Evolutionary conservation across 2,329 filamentous ascomycete genomes (phyloP), one percentile per base, ranked within the genome.

Genomic region (Monilinia polystroma): DNA sequence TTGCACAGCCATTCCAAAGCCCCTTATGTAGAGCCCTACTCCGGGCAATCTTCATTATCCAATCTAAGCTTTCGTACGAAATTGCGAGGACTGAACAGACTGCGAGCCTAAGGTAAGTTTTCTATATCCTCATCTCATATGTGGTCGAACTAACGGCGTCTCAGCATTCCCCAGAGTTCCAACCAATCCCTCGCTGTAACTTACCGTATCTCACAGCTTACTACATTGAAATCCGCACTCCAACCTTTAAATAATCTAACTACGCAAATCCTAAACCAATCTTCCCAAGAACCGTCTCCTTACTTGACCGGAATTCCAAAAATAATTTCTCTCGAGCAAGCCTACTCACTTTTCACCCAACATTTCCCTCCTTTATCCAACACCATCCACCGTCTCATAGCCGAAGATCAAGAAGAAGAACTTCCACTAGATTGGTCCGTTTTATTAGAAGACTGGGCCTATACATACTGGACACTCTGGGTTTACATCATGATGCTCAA

Each of bases 271-370:
- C 45, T 64, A 10, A 12, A 45, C 47, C 14, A 47, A 62, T 18
- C 43, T 26, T 4, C 58, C 67, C 63, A 32, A 63, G 14, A 2
- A 29, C 16, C 49, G 6, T 16, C 20, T 18, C 18, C 20, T 18
- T 38, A 14, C 11, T 4, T n/a, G 38, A 26, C 58, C 23, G 23
- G 43, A 2, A 41, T 56, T 10, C 49, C 65, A 8, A 67, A 71
- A 14, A 84, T 72, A 7, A 35, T 75, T 4, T 70, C 72, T 18
- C 63, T 75, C 12, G 70, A 72, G 32, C 68, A 64, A 45, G 73
- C 73, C 20, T 75, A 69, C 57, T 59, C 51, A 32, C 73, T 70
- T 62, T 58, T 75, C 2, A 26, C 63, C 18, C 29, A 35, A 3
- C 2, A 70, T 4, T 71, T 68, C 49, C 68, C 66, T 1, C 62